These are phyloP conservation scores for Coemansia asiatica DNA, from an alignment of 192 early-diverging fungal genomes.

Conservation along the genomic window DNA sequence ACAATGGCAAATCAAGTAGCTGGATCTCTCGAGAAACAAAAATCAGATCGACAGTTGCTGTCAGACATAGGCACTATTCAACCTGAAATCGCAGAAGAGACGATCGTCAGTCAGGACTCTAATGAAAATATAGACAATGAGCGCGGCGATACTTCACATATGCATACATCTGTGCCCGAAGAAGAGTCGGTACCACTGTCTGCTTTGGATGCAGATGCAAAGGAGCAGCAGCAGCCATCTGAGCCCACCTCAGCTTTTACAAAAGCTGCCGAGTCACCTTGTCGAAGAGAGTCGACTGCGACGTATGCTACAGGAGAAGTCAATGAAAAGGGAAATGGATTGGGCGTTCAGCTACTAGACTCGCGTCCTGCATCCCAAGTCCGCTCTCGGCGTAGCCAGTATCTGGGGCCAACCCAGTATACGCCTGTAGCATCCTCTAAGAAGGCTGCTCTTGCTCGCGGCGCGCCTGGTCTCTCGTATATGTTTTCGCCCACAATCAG, in stretches of 20 bases:
- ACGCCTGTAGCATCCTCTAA: constrained; percentile 31
- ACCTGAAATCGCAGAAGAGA: neutral
- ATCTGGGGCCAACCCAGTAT: constrained; percentile 47
- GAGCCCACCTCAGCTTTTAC: neutral
- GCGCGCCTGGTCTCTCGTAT: constrained; percentile 53
- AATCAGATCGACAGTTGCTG: neutral
- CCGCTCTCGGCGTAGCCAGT: constrained; percentile 15
- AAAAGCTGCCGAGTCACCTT: neutral
- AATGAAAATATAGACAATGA: neutral
- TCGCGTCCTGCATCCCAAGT: constrained; percentile 30
- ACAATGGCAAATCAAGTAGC: neutral
- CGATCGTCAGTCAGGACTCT: neutral
- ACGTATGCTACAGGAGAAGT: constrained; percentile 9
- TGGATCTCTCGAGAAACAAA: neutral
- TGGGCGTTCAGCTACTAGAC: constrained; percentile 13
- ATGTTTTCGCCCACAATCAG: constrained; percentile 50
- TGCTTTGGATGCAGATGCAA: neutral
- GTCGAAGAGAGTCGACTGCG: constrained; percentile 14
- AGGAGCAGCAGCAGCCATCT: neutral
- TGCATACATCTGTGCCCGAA: neutral
- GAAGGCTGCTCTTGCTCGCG: constrained; percentile 40
- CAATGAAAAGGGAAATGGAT: constrained; percentile 18
- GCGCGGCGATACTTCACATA: neutral
- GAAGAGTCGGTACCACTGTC: neutral
- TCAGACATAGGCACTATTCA: neutral